phyloP scores from a whole-genome alignment of 768 basidiomycete genomes.

The Daedalea quercina region DNA sequence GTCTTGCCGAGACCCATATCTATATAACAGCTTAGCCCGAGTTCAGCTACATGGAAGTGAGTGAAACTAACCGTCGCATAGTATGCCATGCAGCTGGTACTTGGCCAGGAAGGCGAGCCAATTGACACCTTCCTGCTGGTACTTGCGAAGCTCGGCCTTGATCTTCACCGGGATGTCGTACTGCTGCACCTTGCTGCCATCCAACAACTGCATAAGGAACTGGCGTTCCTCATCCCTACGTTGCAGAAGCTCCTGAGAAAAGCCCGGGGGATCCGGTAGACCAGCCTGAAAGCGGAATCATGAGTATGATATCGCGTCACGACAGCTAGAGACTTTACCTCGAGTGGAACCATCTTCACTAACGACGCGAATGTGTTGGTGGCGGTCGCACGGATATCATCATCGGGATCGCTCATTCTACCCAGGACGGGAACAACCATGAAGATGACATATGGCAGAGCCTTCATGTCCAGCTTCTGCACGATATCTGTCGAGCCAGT shows the following conservation, averaged over 20 bases:
- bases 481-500: conserved; percentile 64
- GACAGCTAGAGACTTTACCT: conserved; percentile 45
- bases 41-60: neutral
- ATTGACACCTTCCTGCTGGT: conserved; percentile 97
- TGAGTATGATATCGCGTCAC: neutral
- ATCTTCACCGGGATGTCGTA: conserved; percentile 83
- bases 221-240: conserved; percentile 83
- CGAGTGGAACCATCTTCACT: conserved; percentile 97
- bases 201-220: conserved; percentile 89
- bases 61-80: conserved; percentile 81
- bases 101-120: conserved; percentile 98
- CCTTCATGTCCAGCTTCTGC: conserved; percentile 86
- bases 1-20: conserved; percentile 99
- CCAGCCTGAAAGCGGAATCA: conserved; percentile 56
- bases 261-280: conserved; percentile 91
- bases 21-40: conserved; percentile 25
- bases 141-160: conserved; percentile 92
- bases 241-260: conserved; percentile 80
- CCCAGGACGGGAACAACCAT: conserved; percentile 94
- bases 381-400: conserved; percentile 85
- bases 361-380: conserved; percentile 97
- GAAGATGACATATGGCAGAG: conserved; percentile 94
- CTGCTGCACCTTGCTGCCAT: conserved; percentile 90
- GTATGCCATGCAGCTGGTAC: conserved; percentile 94
- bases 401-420: conserved; percentile 93